Base-by-base conservation (phyloP, 2,329 filamentous ascomycete species). In the Penicillium vulpinum region DNA sequence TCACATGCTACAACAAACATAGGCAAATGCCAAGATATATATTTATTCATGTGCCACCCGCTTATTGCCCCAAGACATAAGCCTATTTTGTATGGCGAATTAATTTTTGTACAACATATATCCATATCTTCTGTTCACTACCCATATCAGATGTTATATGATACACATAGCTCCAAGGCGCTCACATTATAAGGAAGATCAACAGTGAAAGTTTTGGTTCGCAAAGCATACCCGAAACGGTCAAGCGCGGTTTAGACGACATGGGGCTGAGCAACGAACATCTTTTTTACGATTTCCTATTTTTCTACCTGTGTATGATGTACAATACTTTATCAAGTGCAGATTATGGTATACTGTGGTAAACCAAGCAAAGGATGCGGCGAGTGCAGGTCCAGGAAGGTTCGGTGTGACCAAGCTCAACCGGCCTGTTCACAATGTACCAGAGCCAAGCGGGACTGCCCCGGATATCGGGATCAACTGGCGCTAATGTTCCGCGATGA, bases 401-500 rank as follows among this genome's bases (percentile, higher is more conserved):
- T 78, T 38, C 77, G 71, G 28, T 88, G 85, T 72, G 85, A 88
- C 70, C 85, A 84, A 67, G 77, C 79, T 45, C 78, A 76, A 39
- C 85, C 85, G 5, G 79, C 83, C 65, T 88, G 85, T 66, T 83
- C 83, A 24, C 85, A 88, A 76, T 88, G 85, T 67, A 75, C 81
- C 43, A 83, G 84, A 39, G 80, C 84, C 44, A 79, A 80, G 65
- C 84, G 85, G 70, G 80, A 76, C 64, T 88, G 85, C 63, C 83
- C 85, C 21, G 85, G 85, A 7, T 88, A 88, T 65, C 80, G 85
- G 62, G 85, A 88, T 61, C 83, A 86, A 69, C 73, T 87, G 33
- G 85, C 84, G 31, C 75, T 88, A 56, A 83, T 88, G 80, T 88
- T 88, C 68, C 83, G 85, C 36, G 85, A 88, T 73, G 85, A 88